These are phyloP conservation scores for Phytophthora sansomeana DNA, from an alignment of 352 stramenopile genomes.

Conservation along the genomic window DNA sequence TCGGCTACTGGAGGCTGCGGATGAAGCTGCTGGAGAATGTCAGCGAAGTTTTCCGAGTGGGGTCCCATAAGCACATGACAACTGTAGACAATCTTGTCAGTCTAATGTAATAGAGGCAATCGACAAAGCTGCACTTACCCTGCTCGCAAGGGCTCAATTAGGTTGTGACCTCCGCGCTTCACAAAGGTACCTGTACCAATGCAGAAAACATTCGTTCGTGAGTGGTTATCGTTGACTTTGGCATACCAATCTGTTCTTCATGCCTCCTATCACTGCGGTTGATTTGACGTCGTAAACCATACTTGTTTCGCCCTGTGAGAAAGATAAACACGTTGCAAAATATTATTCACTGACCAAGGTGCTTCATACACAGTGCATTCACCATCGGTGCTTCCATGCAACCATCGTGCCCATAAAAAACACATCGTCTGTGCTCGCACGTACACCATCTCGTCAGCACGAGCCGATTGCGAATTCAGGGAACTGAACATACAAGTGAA, in stretches of 20 bases:
- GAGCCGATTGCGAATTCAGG: constrained; percentile 44
- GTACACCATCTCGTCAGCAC: constrained; percentile 46
- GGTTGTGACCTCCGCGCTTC: constrained; percentile 72
- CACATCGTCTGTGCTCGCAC: constrained; percentile 37
- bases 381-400: too few species aligned
- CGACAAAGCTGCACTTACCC: constrained; percentile 37
- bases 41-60: constrained; percentile 75
- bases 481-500: constrained; percentile 35
- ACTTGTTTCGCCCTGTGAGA: constrained; percentile 62
- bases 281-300: constrained; percentile 56
- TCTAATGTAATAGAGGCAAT: neutral
- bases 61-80: constrained; percentile 73
- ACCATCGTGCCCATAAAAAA: constrained; percentile 75
- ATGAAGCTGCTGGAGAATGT: constrained; percentile 52
- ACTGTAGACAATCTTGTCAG: constrained; percentile 30
- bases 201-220: neutral
- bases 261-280: constrained; percentile 75
- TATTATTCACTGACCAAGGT: neutral
- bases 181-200: constrained; percentile 58
- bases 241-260: neutral
- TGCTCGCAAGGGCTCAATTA: constrained; percentile 73
- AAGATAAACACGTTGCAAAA: neutral
- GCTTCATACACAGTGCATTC: neutral
- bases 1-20: constrained; percentile 14
- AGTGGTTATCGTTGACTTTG: neutral